phyloP scores from a whole-genome alignment of 768 basidiomycete species.

The Candolleomyces efflorescens region DNA sequence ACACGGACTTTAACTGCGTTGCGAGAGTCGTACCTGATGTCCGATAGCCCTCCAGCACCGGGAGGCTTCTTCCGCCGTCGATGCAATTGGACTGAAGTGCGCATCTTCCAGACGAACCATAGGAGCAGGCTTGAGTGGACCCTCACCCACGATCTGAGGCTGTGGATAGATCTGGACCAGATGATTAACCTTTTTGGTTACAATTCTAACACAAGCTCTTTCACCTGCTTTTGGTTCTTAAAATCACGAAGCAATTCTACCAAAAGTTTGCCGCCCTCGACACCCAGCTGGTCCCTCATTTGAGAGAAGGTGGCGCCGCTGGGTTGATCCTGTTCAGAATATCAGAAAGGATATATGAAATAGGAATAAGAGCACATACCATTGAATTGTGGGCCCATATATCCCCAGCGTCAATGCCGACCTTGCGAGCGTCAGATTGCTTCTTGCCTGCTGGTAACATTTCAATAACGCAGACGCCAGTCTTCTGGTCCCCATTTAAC shows the following conservation, averaged over 20 bases:
- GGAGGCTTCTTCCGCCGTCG: slow-evolving; percentile 53
- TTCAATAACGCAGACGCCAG: slow-evolving; percentile 78
- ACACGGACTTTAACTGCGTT: neutral
- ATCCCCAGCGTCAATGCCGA: slow-evolving; percentile 76
- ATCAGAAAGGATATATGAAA: neutral
- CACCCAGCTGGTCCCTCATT: slow-evolving; percentile 57
- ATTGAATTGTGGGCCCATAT: slow-evolving; percentile 54
- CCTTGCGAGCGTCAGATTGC: slow-evolving; percentile 21
- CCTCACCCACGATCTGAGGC: slow-evolving; percentile 40
- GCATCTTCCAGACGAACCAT: slow-evolving; percentile 52
- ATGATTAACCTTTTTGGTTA: neutral
- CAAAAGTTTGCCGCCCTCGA: slow-evolving; percentile 63
- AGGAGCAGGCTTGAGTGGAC: slow-evolving; percentile 44
- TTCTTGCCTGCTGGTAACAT: slow-evolving; percentile 42
- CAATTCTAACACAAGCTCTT: slow-evolving; percentile 9
- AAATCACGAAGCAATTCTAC: slow-evolving; percentile 68
- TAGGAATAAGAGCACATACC: slow-evolving; percentile 37
- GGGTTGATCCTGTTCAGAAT: slow-evolving; percentile 44
- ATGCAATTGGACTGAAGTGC: slow-evolving; percentile 49
- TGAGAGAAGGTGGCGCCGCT: slow-evolving; percentile 45
- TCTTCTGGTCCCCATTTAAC: slow-evolving; percentile 58
- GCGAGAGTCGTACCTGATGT: slow-evolving; percentile 51
- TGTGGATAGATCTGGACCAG: slow-evolving; percentile 38
- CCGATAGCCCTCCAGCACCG: slow-evolving; percentile 58
- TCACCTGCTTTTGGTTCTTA: slow-evolving; percentile 45